Evolutionary conservation across 2,329 filamentous ascomycete genomes (phyloP), one percentile per base, ranked within the genome.

Genomic region (Claviceps maximensis): DNA sequence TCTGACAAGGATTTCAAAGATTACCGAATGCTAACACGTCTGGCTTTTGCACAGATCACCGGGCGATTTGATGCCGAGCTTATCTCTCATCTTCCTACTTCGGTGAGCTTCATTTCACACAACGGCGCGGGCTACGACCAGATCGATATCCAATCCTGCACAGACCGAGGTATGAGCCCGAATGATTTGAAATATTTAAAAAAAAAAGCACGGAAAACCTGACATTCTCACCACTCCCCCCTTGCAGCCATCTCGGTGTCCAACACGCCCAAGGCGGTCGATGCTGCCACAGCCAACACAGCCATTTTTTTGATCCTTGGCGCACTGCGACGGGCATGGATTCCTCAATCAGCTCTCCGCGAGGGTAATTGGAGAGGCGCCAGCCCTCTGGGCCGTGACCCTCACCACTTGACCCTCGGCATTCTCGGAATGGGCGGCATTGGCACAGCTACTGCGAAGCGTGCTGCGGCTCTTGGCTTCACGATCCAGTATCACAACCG

Each of bases 221-320:
- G n/a, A 54, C 44, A 10, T 44, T 6, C 7, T 23, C 2, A 7
- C 12, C 12, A 3, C 15, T n/a, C 9, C 4, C 17, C 7, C 9
- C 10, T 10, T 7, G 12, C 21, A 58, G 55, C 57, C 17, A 75
- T 88, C 50, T 72, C 71, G 9, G 79, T 88, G 25, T 84, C 83
- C 49, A 86, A 87, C 62, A 78, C 82, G 1, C 84, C 84, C 19
- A 79, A 75, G 0, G 79, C 80, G 0, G 82, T 84, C 17, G 79
- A 86, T 61, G 80, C 86, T 63, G 78, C 84, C 5, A 88, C 85
- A 0, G 85, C 85, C 33, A 84, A 88, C 63, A 75, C 78, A 7
- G 82, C 80, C 57, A 79, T 87, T 63, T 87, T 86, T 61, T 69
- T 88, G 2, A 83, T 88, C 52, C 70, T 89, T 19, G 85, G 83